These are phyloP conservation scores for Nyctanthes arbortristis DNA, from an alignment of 257 asterid species.

Conservation along the genomic window DNA sequence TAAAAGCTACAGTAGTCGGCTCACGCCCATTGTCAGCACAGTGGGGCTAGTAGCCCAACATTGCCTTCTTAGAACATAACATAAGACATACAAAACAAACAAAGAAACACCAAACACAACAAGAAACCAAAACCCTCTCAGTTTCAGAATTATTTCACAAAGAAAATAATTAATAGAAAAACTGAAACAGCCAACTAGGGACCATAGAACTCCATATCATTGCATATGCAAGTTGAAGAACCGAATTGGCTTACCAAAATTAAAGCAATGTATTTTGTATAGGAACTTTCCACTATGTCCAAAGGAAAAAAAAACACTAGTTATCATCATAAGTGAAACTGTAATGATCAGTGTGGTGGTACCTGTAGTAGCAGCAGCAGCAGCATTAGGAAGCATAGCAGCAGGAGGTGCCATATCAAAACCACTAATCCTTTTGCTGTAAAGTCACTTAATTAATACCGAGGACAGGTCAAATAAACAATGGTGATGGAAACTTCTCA, in stretches of 20 bases:
- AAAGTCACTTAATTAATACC: conserved; percentile 36
- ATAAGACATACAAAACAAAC: conserved; percentile 98
- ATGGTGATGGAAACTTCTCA: conserved; percentile 1
- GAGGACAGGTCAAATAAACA: conserved; percentile 29
- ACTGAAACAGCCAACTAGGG: conserved; percentile 42
- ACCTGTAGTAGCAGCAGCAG: conserved; percentile 52
- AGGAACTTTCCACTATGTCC: conserved; percentile 80
- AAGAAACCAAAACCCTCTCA: conserved; percentile 94
- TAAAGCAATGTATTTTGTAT: conserved; percentile 71
- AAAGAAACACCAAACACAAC: conserved; percentile 97
- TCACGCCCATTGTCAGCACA: conserved; percentile 99
- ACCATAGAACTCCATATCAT: conserved; percentile 46
- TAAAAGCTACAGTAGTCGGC: conserved; percentile 99
- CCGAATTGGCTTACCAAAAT: conserved; percentile 80
- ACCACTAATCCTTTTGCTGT: conserved; percentile 95
- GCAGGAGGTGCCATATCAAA: conserved; percentile 98
- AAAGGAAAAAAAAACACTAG: conserved; percentile 44
- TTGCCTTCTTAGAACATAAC: conserved; percentile 97
- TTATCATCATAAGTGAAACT: conserved; percentile 27
- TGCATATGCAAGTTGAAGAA: conserved; percentile 46
- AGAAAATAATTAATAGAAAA: conserved; percentile 56
- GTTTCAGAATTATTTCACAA: conserved; percentile 62
- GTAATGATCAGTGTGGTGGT: conserved; percentile 32
- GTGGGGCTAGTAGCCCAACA: conserved; percentile 99
- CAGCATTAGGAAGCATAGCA: conserved; percentile 62